phyloP scores from a whole-genome alignment of 73 alveolate genomes.

The Stentor roeselii region DNA sequence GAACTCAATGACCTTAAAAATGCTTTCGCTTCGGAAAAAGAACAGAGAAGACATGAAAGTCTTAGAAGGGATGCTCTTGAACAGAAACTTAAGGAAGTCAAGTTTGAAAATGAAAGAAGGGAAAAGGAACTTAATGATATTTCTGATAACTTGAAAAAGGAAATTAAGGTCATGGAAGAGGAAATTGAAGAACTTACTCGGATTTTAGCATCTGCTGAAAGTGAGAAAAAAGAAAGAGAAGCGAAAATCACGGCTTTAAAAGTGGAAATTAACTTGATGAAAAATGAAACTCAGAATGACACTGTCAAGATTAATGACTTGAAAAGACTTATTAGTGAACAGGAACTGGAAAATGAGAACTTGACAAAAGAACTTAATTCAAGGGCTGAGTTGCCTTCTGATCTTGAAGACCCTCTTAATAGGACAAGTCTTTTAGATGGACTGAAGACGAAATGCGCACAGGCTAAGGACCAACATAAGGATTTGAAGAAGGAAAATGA shows the following conservation, averaged over 20 bases:
- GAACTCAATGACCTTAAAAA: not conserved
- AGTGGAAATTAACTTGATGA: not conserved
- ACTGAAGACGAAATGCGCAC: not conserved
- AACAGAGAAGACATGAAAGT: not conserved
- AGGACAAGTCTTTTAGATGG: not conserved
- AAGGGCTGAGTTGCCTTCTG: not conserved
- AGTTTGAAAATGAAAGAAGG: not conserved
- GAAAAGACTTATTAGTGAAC: conserved; percentile 7
- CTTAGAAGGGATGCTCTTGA: not conserved
- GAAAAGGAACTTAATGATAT: not conserved
- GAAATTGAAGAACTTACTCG: not conserved
- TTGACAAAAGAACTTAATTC: not conserved
- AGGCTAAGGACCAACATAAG: not conserved
- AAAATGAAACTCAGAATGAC: not conserved
- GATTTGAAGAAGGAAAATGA: not conserved
- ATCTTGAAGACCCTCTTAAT: not conserved
- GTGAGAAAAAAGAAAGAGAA: not conserved
- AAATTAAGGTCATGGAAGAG: not conserved
- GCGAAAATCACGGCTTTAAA: not conserved
- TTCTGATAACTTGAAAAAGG: not conserved
- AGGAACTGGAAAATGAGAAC: conserved; percentile 8
- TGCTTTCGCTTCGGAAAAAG: not conserved
- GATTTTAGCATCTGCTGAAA: not conserved
- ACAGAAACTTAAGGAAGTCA: not conserved
- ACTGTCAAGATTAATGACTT: not conserved